These are phyloP conservation scores for Neurospora sp. DNA, from an alignment of 495 filamentous ascomycete genomes.

Conservation along the genomic window DNA sequence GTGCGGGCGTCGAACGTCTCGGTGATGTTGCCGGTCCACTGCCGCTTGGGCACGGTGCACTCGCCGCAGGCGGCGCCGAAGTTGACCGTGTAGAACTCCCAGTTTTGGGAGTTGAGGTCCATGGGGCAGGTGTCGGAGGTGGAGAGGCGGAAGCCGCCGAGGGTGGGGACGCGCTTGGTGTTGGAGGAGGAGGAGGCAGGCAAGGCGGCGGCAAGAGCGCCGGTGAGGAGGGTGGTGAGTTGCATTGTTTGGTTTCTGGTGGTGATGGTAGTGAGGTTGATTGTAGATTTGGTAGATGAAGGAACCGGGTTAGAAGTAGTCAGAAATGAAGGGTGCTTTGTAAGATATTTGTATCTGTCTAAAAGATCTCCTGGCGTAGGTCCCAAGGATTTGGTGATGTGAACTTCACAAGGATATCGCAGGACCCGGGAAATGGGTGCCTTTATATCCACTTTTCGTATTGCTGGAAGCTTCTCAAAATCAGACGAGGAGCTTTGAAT, in stretches of 20 bases:
- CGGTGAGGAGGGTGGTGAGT: neutral
- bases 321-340: neutral
- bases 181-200: neutral
- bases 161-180: neutral
- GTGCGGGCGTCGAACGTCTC: neutral
- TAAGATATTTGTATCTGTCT: neutral
- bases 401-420: neutral
- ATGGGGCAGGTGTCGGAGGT: neutral
- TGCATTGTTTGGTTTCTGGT: neutral
- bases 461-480: neutral
- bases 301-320: neutral
- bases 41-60: neutral
- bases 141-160: neutral
- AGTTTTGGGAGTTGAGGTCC: neutral
- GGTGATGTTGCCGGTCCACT: neutral
- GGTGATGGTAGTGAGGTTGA: neutral
- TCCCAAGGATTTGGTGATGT: neutral
- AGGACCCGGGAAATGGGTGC: neutral
- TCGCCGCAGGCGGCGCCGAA: neutral
- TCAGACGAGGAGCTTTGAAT: neutral
- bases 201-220: neutral
- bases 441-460: neutral
- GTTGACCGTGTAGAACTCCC: neutral
- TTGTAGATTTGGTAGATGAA: neutral
- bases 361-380: neutral